These are phyloP conservation scores for Phytophthora chlamydospora DNA, from an alignment of 352 stramenopile species.

Conservation along the genomic window DNA sequence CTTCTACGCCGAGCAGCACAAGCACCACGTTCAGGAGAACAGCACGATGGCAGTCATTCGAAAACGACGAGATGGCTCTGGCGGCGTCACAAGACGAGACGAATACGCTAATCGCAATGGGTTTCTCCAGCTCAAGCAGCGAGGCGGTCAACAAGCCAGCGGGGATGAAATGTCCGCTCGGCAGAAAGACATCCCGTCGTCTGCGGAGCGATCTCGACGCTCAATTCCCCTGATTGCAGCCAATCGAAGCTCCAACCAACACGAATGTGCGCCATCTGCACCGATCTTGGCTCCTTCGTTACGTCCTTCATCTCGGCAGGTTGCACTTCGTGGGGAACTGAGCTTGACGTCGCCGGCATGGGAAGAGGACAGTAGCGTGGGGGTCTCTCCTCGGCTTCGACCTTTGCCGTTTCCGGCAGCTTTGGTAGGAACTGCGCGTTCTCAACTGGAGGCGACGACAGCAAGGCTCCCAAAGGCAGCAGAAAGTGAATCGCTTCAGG, in stretches of 20 bases:
- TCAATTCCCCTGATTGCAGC: constrained; percentile 6
- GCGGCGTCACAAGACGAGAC: constrained; percentile 16
- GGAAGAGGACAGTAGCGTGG: constrained; percentile 10
- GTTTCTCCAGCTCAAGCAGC: constrained; percentile 6
- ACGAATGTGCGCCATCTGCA: constrained; percentile 11
- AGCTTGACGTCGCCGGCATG: constrained; percentile 23
- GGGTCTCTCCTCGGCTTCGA: constrained; percentile 21
- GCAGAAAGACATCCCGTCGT: neutral
- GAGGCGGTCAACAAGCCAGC: constrained; percentile 1
- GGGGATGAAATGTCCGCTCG: neutral
- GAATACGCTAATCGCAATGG: constrained; percentile 6
- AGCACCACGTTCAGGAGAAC: constrained; percentile 39
- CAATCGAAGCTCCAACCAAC: constrained; percentile 31
- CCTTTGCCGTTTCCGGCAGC: constrained; percentile 18
- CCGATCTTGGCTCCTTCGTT: neutral
- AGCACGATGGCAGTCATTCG: constrained; percentile 24
- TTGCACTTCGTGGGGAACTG: constrained; percentile 45
- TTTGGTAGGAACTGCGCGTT: constrained; percentile 8
- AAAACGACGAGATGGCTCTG: constrained; percentile 23
- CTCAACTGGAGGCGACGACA: constrained; percentile 14
- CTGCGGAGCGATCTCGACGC: neutral
- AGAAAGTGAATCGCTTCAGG: constrained; percentile 21
- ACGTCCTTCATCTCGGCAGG: constrained; percentile 37
- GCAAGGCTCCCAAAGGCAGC: constrained; percentile 1
- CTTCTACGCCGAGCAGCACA: constrained; percentile 57